A percentile compares a stretch with the other conserved stretches of the same genome.
Conservation (phyloP, 1,139 yeast species). For the Debaryomycetaceae sp. region DNA sequence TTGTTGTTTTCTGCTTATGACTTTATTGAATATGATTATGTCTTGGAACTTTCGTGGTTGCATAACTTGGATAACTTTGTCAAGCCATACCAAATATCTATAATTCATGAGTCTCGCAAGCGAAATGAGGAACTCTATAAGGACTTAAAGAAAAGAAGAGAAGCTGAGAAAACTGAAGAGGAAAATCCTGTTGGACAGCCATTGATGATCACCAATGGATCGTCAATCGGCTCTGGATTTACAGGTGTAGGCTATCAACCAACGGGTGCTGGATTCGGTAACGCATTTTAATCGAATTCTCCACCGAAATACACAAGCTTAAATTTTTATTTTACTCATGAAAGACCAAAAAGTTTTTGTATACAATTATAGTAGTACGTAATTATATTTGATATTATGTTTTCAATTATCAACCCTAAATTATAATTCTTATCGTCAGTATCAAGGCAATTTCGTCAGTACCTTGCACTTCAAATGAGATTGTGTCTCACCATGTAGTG, state of each 20-base stretch:
- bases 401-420: slow-evolving; percentile 3
- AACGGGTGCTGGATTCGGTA: slow-evolving; percentile 68
- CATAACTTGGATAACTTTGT: slow-evolving; percentile 73
- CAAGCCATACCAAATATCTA: slow-evolving; percentile 87
- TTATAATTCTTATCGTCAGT: slow-evolving; percentile 4
- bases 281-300: slow-evolving; percentile 31
- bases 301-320: not conserved
- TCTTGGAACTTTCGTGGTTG: slow-evolving; percentile 88
- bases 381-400: slow-evolving; percentile 2
- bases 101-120: slow-evolving; percentile 73
- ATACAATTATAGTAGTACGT: slow-evolving; percentile 3
- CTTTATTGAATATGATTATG: slow-evolving; percentile 75
- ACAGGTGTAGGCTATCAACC: slow-evolving; percentile 55
- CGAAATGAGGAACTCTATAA: slow-evolving; percentile 61
- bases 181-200: slow-evolving; percentile 45
- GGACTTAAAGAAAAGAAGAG: slow-evolving; percentile 70
- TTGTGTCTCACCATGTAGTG: slow-evolving; percentile 9
- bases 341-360: slow-evolving; percentile 1
- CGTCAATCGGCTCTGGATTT: slow-evolving; percentile 22
- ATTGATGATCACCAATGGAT: slow-evolving; percentile 67
- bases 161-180: slow-evolving; percentile 53
- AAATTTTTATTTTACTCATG: not conserved
- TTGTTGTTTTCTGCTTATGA: slow-evolving; percentile 85
- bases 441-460: not conserved
- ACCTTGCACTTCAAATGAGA: slow-evolving; percentile 5